These are phyloP conservation scores for Clarkia xantiana DNA, from an alignment of 345 rosid genomes.

Conservation along the genomic window DNA sequence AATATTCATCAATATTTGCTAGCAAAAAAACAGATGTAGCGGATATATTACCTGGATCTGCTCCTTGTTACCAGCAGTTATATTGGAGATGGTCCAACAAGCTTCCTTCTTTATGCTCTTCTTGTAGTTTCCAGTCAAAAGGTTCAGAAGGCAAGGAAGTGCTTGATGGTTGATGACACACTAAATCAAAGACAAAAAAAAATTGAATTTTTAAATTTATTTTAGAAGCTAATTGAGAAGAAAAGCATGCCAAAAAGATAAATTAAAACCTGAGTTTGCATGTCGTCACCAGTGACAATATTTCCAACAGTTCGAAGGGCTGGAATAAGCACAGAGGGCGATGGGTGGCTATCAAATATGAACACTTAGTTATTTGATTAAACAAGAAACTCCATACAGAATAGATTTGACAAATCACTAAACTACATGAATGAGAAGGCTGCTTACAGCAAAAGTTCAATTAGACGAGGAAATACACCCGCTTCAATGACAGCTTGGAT, in stretches of 20 bases:
- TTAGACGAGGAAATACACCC: slow-evolving; percentile 54
- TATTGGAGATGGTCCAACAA: slow-evolving; percentile 85
- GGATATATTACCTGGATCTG: slow-evolving; percentile 38
- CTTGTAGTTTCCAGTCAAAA: slow-evolving; percentile 42
- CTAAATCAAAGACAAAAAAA: slow-evolving; percentile 14
- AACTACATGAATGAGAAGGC: not conserved
- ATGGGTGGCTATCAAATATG: slow-evolving; percentile 34
- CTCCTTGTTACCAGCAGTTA: slow-evolving; percentile 70
- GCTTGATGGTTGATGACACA: slow-evolving; percentile 48
- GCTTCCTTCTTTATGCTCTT: slow-evolving; percentile 89
- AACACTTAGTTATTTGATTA: not conserved
- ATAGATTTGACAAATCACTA: not conserved
- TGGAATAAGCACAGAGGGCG: slow-evolving; percentile 68
- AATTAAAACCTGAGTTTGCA: slow-evolving; percentile 57
- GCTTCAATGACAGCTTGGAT: slow-evolving; percentile 66
- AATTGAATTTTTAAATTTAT: no score
- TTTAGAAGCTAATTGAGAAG: no score
- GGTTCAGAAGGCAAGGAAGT: slow-evolving; percentile 48
- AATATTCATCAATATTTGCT: not conserved
- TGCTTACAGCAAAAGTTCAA: slow-evolving; percentile 57
- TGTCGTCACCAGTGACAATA: slow-evolving; percentile 72
- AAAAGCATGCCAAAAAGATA: no score
- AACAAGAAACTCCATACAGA: not conserved
- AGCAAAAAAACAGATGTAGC: not conserved
- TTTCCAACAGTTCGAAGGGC: slow-evolving; percentile 81